Base-by-base conservation (phyloP, 169 alveolate genomes). In the Cryptosporidium tyzzeri region DNA sequence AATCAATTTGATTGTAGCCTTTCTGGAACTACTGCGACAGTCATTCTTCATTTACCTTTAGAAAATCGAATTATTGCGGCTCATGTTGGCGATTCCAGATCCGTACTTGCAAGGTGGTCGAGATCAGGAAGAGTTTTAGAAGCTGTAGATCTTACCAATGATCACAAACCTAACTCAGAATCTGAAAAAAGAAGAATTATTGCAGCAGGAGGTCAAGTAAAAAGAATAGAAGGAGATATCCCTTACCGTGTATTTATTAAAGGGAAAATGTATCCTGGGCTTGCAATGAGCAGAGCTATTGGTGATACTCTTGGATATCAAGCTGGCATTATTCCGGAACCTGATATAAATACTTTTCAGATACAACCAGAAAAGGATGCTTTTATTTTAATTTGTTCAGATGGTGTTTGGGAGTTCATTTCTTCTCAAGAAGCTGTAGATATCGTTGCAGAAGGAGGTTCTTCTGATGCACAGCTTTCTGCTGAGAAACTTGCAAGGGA, bases 221-320 rank as follows among this genome's bases (percentile, higher is more conserved):
- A 86, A 84, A 92, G 93, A 53, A 85, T 94, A 29, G 95, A 93
- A 37, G 95, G 96, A 33, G 96, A 93, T 84, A 92, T 92, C n/a
- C 96, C 97, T 26, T 85, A 91, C 71, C 91, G 98, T 65, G 97
- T 96, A 26, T 96, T 94, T 86, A 93, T 93, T 50, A 94, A 93
- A 80, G 93, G 93, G 55, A 91, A 91, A 70, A 84, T 92, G 71
- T 93, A 91, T 69, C 97, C 97, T 26, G 98, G 98, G 6, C 91
- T 96, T 73, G 97, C 98, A 9, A 95, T 96, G 98, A 93, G 96
- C 37, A 93, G 98, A 65, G 94, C 97, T 58, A 91, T 96, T 26
- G 98, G 98, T 1, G 98, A 96, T 84, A 87, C 93, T 51, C 85
- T 95, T n/a, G 97, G 96, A 2, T 92, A 94, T 48, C 87, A 93